Conservation (phyloP, 331 rosid genomes). For the Arachis monticola region DNA sequence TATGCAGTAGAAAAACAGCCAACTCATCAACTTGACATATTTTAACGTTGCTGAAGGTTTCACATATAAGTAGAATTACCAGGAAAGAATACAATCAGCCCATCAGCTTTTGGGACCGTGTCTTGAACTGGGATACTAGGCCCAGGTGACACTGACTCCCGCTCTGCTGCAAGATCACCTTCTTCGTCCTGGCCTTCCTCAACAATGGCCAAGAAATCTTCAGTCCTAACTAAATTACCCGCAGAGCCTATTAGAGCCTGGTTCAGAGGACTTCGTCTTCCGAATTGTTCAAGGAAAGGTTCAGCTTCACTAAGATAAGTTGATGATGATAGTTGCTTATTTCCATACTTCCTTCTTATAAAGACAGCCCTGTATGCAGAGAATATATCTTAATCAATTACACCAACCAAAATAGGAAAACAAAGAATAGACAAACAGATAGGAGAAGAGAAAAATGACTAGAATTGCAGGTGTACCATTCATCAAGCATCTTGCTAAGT, state of each 20-base stretch:
- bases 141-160: conserved; percentile 57
- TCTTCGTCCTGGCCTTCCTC: conserved; percentile 81
- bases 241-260: conserved; percentile 88
- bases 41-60: conserved; percentile 18
- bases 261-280: conserved; percentile 76
- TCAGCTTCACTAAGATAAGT: conserved; percentile 90
- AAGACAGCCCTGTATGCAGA: conserved; percentile 74
- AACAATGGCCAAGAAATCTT: conserved; percentile 85
- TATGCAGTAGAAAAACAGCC: conserved; percentile 7
- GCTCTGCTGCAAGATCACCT: conserved; percentile 77
- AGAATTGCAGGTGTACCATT: conserved; percentile 65
- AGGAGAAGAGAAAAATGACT: conserved; percentile 20
- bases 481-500: conserved; percentile 92
- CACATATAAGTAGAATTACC: conserved; percentile 51
- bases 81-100: conserved; percentile 90
- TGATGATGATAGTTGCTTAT: conserved; percentile 75
- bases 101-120: conserved; percentile 73
- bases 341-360: conserved; percentile 80
- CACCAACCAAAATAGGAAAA: conserved; percentile 27
- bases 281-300: conserved; percentile 94
- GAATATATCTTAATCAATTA: conserved; percentile 17
- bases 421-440: conserved; percentile 1
- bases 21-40: conserved; percentile 25
- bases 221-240: conserved; percentile 79
- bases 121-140: conserved; percentile 54